Conservation (phyloP, 345 rosid species). For the Odontarrhena argentea region DNA sequence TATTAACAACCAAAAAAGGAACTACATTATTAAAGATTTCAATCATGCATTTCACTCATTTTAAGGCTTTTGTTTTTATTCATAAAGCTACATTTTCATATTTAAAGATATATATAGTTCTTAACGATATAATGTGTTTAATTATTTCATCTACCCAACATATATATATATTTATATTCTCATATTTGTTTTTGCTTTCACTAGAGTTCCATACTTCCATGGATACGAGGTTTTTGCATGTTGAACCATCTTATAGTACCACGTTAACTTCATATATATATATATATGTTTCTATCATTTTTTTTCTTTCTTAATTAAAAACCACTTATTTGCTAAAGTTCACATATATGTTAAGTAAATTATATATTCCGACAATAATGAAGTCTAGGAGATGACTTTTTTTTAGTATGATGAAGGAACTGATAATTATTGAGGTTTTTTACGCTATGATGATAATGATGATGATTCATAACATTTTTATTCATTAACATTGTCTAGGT, state of each 20-base stretch:
- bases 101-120: background rate
- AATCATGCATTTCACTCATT: conserved; percentile 40
- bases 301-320: no score
- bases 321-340: no score
- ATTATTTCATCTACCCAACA: background rate
- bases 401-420: background rate
- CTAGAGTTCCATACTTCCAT: background rate
- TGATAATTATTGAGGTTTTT: conserved; percentile 12
- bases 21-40: conserved; percentile 35
- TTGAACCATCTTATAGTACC: background rate
- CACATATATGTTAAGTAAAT: no score
- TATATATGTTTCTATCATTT: background rate
- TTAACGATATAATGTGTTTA: background rate
- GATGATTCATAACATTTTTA: background rate
- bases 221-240: conserved; percentile 22
- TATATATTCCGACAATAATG: conserved; percentile 2
- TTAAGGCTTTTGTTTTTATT: conserved; percentile 20
- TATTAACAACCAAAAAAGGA: background rate
- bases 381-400: conserved; percentile 29
- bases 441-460: no score
- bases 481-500: conserved; percentile 11
- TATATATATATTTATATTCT: background rate
- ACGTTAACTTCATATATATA: background rate
- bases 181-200: background rate
- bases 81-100: conserved; percentile 5